These are phyloP conservation scores for Pichia phayaonensis DNA, from an alignment of 805 yeast species.

Conservation along the genomic window DNA sequence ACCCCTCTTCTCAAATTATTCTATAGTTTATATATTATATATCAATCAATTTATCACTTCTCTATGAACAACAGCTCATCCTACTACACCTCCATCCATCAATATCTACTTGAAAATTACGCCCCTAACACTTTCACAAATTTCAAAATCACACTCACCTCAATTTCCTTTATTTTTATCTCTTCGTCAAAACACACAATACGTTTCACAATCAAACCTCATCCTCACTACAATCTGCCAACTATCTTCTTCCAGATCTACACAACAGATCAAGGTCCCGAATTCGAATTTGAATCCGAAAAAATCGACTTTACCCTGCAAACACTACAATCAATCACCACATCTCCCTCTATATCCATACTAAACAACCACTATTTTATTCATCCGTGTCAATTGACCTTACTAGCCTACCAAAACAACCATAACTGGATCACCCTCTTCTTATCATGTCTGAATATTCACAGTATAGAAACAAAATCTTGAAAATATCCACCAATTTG, in stretches of 20 bases:
- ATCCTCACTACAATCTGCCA: slow-evolving; percentile 5
- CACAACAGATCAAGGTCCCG: too few relatives aligned
- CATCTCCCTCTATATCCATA: background rate
- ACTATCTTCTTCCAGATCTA: slow-evolving; percentile 7
- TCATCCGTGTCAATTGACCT: slow-evolving; percentile 14
- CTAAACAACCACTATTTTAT: slow-evolving; percentile 8
- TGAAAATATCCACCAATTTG: slow-evolving; percentile 66
- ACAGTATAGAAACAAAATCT: slow-evolving; percentile 60
- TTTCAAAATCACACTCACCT: background rate
- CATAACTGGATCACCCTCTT: background rate
- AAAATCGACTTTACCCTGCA: background rate
- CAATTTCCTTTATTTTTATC: background rate
- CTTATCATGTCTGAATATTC: slow-evolving; percentile 40
- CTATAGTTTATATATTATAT: background rate
- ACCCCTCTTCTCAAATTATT: background rate
- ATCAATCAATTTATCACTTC: background rate
- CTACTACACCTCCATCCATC: background rate
- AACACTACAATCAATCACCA: slow-evolving; percentile 1
- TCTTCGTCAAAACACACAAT: background rate
- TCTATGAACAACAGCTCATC: background rate
- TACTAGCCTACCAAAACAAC: background rate
- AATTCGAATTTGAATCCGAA: background rate
- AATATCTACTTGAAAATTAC: background rate
- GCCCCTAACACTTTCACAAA: background rate
- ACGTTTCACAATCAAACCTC: background rate